A percentile compares a stretch with the other conserved stretches of the same genome.
These are phyloP conservation scores for Porogramme epimiltina DNA, from an alignment of 1,284 basidiomycete genomes.

Conservation along the genomic window DNA sequence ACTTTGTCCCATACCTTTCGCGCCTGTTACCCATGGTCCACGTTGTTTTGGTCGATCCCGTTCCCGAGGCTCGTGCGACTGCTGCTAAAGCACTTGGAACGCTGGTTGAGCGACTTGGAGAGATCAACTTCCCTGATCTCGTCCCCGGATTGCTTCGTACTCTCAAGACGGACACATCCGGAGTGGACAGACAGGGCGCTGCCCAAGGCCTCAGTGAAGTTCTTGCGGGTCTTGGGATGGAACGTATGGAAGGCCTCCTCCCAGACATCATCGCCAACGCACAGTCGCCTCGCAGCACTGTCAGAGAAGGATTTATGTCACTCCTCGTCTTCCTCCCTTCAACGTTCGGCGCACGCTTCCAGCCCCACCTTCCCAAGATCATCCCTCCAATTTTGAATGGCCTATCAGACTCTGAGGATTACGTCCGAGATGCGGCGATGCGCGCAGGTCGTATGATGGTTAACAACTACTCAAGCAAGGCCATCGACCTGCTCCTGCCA, in stretches of 20 bases:
- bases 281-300: constrained; percentile 86
- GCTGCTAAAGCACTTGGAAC: constrained; percentile 98
- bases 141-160: constrained; percentile 90
- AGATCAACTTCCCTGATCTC: constrained; percentile 94
- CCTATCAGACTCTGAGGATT: constrained; percentile 93
- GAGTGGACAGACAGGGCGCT: constrained; percentile 96
- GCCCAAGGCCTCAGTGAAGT: constrained; percentile 98
- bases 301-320: constrained; percentile 98
- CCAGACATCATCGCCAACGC: constrained; percentile 95
- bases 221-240: constrained; percentile 94
- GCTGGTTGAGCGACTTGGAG: constrained; percentile 94
- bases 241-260: constrained; percentile 91
- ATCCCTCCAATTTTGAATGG: constrained; percentile 93
- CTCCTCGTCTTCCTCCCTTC: constrained; percentile 95
- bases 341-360: constrained; percentile 95
- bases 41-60: constrained; percentile 90
- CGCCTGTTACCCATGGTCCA: constrained; percentile 92
- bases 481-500: constrained; percentile 92
- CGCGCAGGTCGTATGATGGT: constrained; percentile 99
- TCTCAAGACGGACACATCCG: constrained; percentile 91
- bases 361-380: constrained; percentile 94
- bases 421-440: constrained; percentile 96
- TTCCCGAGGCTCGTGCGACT: constrained; percentile 95
- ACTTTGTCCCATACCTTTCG: constrained; percentile 94
- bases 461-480: constrained; percentile 90